phyloP scores from a whole-genome alignment of 371 early-diverging fungal species.

The Lichtheimia ornata region DNA sequence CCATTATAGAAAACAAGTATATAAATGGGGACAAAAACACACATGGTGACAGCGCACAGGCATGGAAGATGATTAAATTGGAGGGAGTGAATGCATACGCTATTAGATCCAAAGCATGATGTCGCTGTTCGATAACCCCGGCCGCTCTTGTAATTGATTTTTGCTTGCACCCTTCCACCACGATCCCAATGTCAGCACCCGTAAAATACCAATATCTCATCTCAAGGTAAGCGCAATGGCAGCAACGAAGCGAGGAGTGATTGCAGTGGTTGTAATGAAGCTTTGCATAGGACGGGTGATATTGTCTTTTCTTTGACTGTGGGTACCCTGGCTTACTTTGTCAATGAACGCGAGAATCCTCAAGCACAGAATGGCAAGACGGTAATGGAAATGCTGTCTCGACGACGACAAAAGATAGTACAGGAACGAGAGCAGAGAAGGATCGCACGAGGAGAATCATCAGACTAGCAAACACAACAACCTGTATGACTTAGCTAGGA shows the following conservation, averaged over 20 bases:
- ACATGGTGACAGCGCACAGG: too few species aligned
- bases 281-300: conserved; percentile 39
- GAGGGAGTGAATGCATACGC: too few species aligned
- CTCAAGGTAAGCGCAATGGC: conserved; percentile 29
- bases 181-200: conserved; percentile 29
- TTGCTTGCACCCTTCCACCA: too few species aligned
- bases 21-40: too few species aligned
- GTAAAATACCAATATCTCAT: conserved; percentile 45
- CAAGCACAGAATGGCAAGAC: conserved; percentile 51
- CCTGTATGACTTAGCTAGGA: too few species aligned
- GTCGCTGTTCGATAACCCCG: too few species aligned
- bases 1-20: too few species aligned
- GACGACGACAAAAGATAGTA: conserved; percentile 34
- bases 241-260: not conserved
- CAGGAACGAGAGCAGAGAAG: conserved; percentile 29
- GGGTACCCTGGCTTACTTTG: conserved; percentile 52
- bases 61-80: too few species aligned
- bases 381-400: conserved; percentile 32
- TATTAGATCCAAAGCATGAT: too few species aligned
- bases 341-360: conserved; percentile 53
- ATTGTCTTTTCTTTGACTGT: conserved; percentile 47
- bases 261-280: not conserved
- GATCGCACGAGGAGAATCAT: too few species aligned
- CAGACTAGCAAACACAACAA: too few species aligned
- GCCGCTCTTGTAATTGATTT: too few species aligned